phyloP scores from a whole-genome alignment of 768 basidiomycete species.

The Infundibulicybe gibba region DNA sequence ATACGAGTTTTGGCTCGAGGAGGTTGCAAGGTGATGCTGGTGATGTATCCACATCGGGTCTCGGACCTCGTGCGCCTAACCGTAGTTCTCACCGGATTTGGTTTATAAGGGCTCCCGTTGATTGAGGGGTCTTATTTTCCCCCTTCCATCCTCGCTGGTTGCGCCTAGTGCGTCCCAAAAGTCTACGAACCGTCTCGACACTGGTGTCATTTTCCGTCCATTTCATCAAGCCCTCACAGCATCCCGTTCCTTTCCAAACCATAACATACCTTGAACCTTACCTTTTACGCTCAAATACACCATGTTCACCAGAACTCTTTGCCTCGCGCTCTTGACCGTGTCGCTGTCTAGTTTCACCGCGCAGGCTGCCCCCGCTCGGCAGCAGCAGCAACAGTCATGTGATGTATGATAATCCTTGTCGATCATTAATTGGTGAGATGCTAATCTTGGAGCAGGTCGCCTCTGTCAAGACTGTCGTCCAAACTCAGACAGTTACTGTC shows the following conservation, averaged over 20 bases:
- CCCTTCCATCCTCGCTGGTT: slow-evolving; percentile 15
- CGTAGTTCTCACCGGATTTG: background rate
- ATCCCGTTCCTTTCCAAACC: slow-evolving; percentile 22
- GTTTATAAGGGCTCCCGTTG: background rate
- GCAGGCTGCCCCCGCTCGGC: slow-evolving; percentile 25
- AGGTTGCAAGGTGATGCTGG: background rate
- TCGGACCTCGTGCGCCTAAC: background rate
- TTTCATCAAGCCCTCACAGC: slow-evolving; percentile 22
- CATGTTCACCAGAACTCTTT: slow-evolving; percentile 39
- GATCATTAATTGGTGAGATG: slow-evolving; percentile 3
- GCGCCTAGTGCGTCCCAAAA: slow-evolving; percentile 39
- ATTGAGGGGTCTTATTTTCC: slow-evolving; percentile 9
- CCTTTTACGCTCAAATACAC: slow-evolving; percentile 16
- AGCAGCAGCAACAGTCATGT: slow-evolving; percentile 12
- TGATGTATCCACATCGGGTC: background rate
- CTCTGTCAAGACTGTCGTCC: slow-evolving; percentile 20
- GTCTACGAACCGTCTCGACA: slow-evolving; percentile 43
- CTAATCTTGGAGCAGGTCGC: slow-evolving; percentile 9
- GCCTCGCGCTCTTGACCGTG: slow-evolving; percentile 36
- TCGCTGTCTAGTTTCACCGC: slow-evolving; percentile 27
- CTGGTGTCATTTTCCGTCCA: slow-evolving; percentile 45
- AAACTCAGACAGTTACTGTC: slow-evolving; percentile 32
- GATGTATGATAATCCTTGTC: slow-evolving; percentile 11
- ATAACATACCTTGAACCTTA: slow-evolving; percentile 13
- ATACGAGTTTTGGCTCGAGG: background rate